Percentiles rank a stretch among this genome's conserved stretches.
Conservation (phyloP, 2,329 filamentous ascomycete species). For the Erysiphe pulchra region DNA sequence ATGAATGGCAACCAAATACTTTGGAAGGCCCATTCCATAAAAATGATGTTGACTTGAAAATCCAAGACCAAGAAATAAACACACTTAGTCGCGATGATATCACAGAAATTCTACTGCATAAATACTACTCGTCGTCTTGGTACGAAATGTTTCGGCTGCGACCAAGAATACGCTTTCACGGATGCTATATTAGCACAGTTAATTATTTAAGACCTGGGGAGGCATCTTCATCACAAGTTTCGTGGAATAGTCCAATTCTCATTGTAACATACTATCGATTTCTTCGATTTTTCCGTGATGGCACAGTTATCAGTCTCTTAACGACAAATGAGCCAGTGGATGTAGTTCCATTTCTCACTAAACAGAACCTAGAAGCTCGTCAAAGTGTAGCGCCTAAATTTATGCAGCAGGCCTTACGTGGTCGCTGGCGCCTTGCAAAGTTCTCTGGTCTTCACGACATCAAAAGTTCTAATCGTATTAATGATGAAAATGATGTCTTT, state of each 20-base stretch:
- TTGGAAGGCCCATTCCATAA: slow-evolving; percentile 25
- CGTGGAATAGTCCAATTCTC: slow-evolving; percentile 64
- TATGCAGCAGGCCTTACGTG: slow-evolving; percentile 41
- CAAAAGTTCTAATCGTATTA: slow-evolving; percentile 13
- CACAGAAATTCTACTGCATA: slow-evolving; percentile 13
- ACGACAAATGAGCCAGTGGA: slow-evolving; percentile 63
- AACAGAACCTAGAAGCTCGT: slow-evolving; percentile 29
- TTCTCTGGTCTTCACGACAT: slow-evolving; percentile 12
- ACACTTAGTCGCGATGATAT: slow-evolving; percentile 1
- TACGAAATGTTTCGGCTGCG: slow-evolving; percentile 52
- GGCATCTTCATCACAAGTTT: slow-evolving; percentile 38
- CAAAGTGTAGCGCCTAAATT: slow-evolving; percentile 17
- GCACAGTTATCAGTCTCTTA: slow-evolving; percentile 54
- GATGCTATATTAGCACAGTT: slow-evolving; percentile 86
- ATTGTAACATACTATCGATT: slow-evolving; percentile 98
- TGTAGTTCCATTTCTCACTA: slow-evolving; percentile 62
- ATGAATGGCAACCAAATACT: slow-evolving; percentile 41
- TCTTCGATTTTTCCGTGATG: slow-evolving; percentile 81
- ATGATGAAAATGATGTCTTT: slow-evolving; percentile 40
- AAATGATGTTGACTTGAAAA: slow-evolving; percentile 1
- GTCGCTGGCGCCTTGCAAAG: slow-evolving; percentile 31
- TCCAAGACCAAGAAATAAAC: slow-evolving; percentile 2
- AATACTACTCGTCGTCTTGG: slow-evolving; percentile 27
- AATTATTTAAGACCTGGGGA: slow-evolving; percentile 79
- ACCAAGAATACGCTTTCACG: slow-evolving; percentile 78